Conservation (phyloP, 352 stramenopile species). For the Peronospora belbahrii region DNA sequence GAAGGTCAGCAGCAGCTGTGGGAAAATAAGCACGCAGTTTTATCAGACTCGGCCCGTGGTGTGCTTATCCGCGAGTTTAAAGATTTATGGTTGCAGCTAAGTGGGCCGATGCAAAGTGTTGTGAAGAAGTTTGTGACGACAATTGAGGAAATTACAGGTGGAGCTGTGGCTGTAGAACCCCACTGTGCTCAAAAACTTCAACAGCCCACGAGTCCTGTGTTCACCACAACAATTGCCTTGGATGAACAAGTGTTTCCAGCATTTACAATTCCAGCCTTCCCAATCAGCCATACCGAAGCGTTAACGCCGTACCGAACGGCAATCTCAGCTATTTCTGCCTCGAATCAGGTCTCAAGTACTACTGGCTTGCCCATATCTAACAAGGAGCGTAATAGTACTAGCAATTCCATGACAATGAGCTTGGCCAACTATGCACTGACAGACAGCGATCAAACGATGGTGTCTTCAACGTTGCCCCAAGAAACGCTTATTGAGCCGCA, state of each 20-base stretch:
- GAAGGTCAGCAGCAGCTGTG: conserved; percentile 44
- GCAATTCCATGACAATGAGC: background rate
- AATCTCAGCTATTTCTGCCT: conserved; percentile 23
- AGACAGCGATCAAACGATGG: background rate
- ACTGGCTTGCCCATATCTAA: background rate
- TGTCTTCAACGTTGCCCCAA: conserved; percentile 1
- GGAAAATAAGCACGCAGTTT: conserved; percentile 29
- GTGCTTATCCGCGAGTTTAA: conserved; percentile 39
- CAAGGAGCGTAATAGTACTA: background rate
- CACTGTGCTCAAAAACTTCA: background rate
- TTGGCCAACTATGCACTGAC: background rate
- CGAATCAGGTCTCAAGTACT: background rate
- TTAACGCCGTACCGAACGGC: conserved; percentile 25
- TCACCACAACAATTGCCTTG: conserved; percentile 4
- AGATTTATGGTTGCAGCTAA: conserved; percentile 37
- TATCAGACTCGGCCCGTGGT: conserved; percentile 27
- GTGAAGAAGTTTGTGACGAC: conserved; percentile 27
- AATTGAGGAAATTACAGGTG: conserved; percentile 18
- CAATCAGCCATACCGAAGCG: conserved; percentile 5
- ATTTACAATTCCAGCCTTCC: conserved; percentile 16
- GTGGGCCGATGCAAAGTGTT: conserved; percentile 47
- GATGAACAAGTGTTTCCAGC: conserved; percentile 21
- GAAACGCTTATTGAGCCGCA: background rate
- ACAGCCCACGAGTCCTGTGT: background rate
- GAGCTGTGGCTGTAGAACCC: conserved; percentile 12